These are phyloP conservation scores for Moringa oleifera DNA, from an alignment of 345 rosid species.

Conservation along the genomic window DNA sequence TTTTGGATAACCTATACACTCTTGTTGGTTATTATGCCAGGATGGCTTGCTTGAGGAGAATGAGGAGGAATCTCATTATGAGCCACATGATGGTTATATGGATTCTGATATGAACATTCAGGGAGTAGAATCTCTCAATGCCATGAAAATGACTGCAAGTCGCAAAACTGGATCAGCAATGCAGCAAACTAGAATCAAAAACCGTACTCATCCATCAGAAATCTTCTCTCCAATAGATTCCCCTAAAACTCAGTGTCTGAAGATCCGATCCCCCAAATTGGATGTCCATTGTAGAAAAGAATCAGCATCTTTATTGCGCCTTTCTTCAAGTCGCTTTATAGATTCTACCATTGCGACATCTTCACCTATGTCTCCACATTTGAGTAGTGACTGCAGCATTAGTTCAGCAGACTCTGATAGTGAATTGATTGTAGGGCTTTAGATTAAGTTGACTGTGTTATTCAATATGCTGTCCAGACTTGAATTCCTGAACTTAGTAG, in stretches of 20 bases:
- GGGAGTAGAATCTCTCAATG: conserved; percentile 15
- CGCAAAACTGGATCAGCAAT: conserved; percentile 13
- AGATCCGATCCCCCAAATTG: conserved; percentile 30
- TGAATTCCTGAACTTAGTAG: conserved; percentile 6
- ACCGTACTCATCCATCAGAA: conserved; percentile 18
- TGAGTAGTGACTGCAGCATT: conserved; percentile 23
- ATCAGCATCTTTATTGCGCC: conserved; percentile 21
- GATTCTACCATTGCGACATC: conserved; percentile 23
- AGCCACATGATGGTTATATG: conserved; percentile 23
- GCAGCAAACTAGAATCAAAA: conserved; percentile 18
- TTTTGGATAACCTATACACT: conserved; percentile 3
- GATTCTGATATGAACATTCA: conserved; percentile 22
- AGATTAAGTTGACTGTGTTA: conserved; percentile 3
- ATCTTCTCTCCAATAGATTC: conserved; percentile 33
- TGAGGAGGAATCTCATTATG: conserved; percentile 25
- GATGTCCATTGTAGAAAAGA: conserved; percentile 22
- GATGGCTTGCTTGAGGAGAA: conserved; percentile 26
- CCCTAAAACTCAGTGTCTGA: conserved; percentile 27
- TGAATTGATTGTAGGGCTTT: conserved; percentile 21
- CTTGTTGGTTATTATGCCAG: conserved; percentile 22
- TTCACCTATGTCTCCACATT: conserved; percentile 28
- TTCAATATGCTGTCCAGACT: not conserved
- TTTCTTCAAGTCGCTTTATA: conserved; percentile 24
- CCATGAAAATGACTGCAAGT: conserved; percentile 13
- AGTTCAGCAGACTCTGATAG: conserved; percentile 39